These are phyloP conservation scores for Acanthamoeba castellanii DNA, from an alignment of 208 protist genomes.

Conservation along the genomic window DNA sequence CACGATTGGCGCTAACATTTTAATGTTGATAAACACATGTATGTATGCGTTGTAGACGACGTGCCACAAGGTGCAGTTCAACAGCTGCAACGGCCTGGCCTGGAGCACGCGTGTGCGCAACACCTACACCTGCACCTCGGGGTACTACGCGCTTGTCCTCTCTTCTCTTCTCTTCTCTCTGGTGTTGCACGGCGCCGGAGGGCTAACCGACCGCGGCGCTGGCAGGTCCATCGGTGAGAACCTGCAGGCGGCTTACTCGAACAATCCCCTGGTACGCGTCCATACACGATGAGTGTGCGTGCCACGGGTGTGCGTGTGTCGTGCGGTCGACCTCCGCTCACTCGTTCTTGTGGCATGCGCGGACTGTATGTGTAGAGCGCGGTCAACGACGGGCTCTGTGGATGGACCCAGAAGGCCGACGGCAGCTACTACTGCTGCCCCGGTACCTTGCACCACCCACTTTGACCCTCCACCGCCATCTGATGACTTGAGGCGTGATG, in stretches of 20 bases:
- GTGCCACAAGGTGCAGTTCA: constrained; percentile 6
- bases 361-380: not conserved
- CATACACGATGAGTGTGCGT: not conserved
- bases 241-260: constrained; percentile 4
- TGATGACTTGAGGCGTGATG: not conserved
- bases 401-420: not conserved
- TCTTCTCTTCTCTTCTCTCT: too few relatives aligned
- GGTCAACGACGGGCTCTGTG: not conserved
- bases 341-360: not conserved
- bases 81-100: not conserved
- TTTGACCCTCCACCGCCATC: not conserved
- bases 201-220: too few relatives aligned
- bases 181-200: too few relatives aligned
- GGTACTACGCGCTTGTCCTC: not conserved
- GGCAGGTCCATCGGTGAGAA: not conserved
- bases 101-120: not conserved
- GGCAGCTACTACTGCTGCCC: constrained; percentile 39
- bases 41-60: too few relatives aligned
- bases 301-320: not conserved
- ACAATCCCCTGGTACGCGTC: not conserved
- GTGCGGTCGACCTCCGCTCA: not conserved
- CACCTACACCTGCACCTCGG: not conserved
- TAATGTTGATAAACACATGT: too few relatives aligned
- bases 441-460: not conserved
- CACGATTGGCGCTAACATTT: too few relatives aligned